A percentile compares a stretch with the other conserved stretches of the same genome.
Conservation (phyloP, 169 alveolate genomes). For the Plasmodium blacklocki region DNA sequence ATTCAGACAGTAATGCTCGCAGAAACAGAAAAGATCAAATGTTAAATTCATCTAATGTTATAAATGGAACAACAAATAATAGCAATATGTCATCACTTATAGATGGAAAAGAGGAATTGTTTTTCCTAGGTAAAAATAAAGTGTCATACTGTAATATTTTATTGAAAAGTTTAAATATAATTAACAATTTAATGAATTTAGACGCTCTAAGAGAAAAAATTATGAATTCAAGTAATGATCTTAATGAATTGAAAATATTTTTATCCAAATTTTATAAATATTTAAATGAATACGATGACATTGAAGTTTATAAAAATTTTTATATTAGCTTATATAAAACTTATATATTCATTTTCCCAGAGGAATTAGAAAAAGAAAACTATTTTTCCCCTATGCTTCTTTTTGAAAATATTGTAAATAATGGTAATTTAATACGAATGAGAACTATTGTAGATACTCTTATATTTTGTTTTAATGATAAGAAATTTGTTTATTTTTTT, state of each 20-base stretch:
- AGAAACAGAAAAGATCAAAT: constrained; percentile 72
- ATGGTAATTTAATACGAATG: constrained; percentile 78
- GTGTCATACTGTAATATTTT: constrained; percentile 62
- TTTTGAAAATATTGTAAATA: constrained; percentile 80
- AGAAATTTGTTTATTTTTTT: constrained; percentile 78
- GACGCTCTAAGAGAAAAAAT: constrained; percentile 68
- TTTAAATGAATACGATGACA: constrained; percentile 75
- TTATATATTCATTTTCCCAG: constrained; percentile 77
- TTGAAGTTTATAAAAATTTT: constrained; percentile 75
- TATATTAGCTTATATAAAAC: constrained; percentile 73
- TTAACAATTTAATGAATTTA: constrained; percentile 75
- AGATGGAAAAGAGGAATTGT: constrained; percentile 68
- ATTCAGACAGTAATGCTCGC: constrained; percentile 66
- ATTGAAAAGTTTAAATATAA: constrained; percentile 63
- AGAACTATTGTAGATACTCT: constrained; percentile 81
- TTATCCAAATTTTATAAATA: constrained; percentile 73
- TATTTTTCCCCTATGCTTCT: constrained; percentile 81
- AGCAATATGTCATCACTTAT: constrained; percentile 31
- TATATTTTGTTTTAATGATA: constrained; percentile 81
- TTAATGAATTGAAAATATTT: constrained; percentile 76
- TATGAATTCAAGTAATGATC: constrained; percentile 76
- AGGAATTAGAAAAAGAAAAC: constrained; percentile 78
- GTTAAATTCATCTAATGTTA: constrained; percentile 41
- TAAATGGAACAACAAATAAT: constrained; percentile 53
- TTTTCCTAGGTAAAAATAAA: constrained; percentile 66